Base-by-base conservation (phyloP, 768 basidiomycete genomes). In the Mrakia blollopis region DNA sequence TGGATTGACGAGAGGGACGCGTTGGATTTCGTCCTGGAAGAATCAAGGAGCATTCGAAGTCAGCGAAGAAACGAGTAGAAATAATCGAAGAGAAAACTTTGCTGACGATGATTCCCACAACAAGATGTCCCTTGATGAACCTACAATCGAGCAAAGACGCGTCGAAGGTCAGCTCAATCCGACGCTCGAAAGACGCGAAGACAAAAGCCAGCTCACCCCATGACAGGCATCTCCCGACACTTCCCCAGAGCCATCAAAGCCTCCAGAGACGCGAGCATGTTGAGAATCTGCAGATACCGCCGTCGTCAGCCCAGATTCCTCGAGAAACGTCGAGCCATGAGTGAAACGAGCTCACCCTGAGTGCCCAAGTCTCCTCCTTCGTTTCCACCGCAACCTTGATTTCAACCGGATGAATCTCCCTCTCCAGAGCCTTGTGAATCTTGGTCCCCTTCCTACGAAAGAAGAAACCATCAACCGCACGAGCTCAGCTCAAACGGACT, bases 151-250 rank as follows among this genome's bases (percentile, higher is more conserved):
- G 28, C 44, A 44, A 25, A 14, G 57, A 57, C 57, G 57, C 57
- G 25, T 57, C 23, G 25, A 57, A 28, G 13, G 57, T 57, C 57
- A 57, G 57, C 25, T 57, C 28, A 14, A 7, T 10, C 7, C 57
- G 57, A 57, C n/a, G 23, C 1, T 57, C 57, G 57, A 18, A 28
- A 4, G 57, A n/a, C n/a, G n/a, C n/a, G 25, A n/a, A 57, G 57
- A 16, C 5, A 16, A 0, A 18, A 9, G 57, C 44, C 11, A 9
- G 28, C 57, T 57, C 25, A 57, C 30, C 76, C 76, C 72, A 73
- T 73, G 37, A 77, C 76, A 2, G 76, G 76, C 76, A 77, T 77
- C 63, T 77, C 76, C 10, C 76, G 21, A 41, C 76, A 77, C 71
- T 67, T 73, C n/a, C 76, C 76, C 0, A 77, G 72, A 11, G 61